Evolutionary conservation across 305 asterid species (phyloP), one percentile per base, ranked within the genome.

Genomic region (Fraxinus latifolia): DNA sequence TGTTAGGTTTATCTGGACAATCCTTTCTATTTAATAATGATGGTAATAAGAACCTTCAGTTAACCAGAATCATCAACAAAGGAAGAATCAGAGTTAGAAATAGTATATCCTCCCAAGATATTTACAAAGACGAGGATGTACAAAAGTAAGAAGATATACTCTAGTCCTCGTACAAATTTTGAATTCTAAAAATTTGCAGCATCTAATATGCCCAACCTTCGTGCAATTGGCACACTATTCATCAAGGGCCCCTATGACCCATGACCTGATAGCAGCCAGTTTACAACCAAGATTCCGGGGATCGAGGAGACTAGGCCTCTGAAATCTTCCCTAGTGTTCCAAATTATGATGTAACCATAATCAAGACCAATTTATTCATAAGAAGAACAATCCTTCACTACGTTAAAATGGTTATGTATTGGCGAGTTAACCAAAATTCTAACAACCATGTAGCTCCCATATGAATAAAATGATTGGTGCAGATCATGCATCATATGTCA

Each of bases 21-120:
- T 73, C 77, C 83, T 83, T 78, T 81, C 79, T 80, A 15, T 71
- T 73, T 76, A 39, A 82, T 42, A 34, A 74, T 33, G 62, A 75
- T 39, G 78, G 29, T 67, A 33, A 82, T 77, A 17, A 50, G 77
- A 82, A 79, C 71, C 76, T 67, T 77, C 83, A 76, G 21, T 60
- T 60, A 83, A 80, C 74, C 74, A 77, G 32, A 71, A 34, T 9
- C 65, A 77, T 58, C 75, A 12, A 74, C 67, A 55, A 31, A 6
- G 37, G 42, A 73, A 53, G 75, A 55, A 34, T 36, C 12, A 25
- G 33, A 65, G 33, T 74, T 32, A 79, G 39, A 74, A 82, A 37
- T 62, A 47, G 80, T 36, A 60, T 80, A 82, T 75, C 71, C 55
- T 68, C 79, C 81, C 83, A 77, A 79, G 74, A 3, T 29, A 15